Evolutionary conservation across 805 yeast genomes (phyloP).

Genomic region (Diddensiella transvaalensis): DNA sequence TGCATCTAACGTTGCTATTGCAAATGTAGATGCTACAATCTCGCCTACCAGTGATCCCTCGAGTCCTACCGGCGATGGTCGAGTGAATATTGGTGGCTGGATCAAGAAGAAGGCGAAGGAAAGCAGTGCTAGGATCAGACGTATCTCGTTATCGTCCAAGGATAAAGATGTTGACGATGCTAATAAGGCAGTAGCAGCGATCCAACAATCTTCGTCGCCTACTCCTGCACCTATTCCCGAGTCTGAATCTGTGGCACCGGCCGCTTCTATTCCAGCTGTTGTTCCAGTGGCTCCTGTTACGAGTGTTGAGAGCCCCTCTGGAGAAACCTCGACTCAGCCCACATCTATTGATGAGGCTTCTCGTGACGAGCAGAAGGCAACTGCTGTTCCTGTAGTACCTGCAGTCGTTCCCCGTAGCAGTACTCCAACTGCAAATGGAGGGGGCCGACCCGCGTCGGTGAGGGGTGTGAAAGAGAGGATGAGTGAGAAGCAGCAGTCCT

Average conservation of each 20-base stretch:
- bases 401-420: neutral
- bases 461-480: neutral
- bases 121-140: neutral
- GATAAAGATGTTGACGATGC: conserved; percentile 7
- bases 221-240: neutral
- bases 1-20: neutral
- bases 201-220: neutral
- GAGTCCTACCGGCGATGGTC: neutral
- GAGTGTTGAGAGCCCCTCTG: conserved; percentile 3
- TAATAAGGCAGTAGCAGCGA: neutral
- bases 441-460: neutral
- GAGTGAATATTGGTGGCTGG: conserved; percentile 5
- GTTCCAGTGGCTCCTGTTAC: neutral
- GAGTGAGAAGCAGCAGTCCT: conserved; percentile 1
- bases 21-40: conserved; percentile 1
- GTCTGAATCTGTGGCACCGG: too few species aligned
- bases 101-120: conserved; percentile 15
- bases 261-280: neutral
- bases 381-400: conserved; percentile 5
- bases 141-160: conserved; percentile 1
- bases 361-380: neutral
- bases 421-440: conserved; percentile 3
- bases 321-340: neutral
- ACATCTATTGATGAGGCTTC: neutral
- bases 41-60: neutral